Percentiles rank a stretch among this genome's conserved stretches.
These are phyloP conservation scores for Cornus controversa DNA, from an alignment of 148 eudicot species.

Conservation along the genomic window DNA sequence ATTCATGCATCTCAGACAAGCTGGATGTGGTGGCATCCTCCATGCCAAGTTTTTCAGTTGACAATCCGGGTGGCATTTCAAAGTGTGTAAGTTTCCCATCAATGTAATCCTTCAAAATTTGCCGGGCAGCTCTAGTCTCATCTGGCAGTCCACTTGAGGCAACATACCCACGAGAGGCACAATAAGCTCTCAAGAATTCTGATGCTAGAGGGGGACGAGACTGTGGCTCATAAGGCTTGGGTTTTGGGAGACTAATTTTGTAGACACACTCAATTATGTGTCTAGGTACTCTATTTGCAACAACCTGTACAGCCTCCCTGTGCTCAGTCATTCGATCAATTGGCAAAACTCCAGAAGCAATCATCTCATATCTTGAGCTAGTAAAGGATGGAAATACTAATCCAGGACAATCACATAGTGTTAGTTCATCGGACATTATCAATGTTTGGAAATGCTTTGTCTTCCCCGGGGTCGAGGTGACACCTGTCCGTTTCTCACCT, in stretches of 20 bases:
- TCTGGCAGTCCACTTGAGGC: constrained; percentile 89
- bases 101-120: constrained; percentile 83
- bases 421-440: constrained; percentile 79
- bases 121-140: constrained; percentile 84
- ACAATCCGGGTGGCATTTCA: constrained; percentile 72
- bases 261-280: constrained; percentile 59
- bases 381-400: constrained; percentile 95
- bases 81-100: constrained; percentile 91
- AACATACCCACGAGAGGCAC: constrained; percentile 93
- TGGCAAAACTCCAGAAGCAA: constrained; percentile 95
- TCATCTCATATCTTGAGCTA: constrained; percentile 96
- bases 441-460: constrained; percentile 97
- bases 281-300: constrained; percentile 74
- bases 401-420: constrained; percentile 96
- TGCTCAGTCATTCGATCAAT: constrained; percentile 91
- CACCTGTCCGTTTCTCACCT: constrained; percentile 82
- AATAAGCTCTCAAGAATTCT: constrained; percentile 82
- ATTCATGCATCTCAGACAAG: constrained; percentile 40
- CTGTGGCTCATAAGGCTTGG: constrained; percentile 82
- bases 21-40: constrained; percentile 11
- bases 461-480: constrained; percentile 94
- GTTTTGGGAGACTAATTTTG: constrained; percentile 77
- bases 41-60: constrained; percentile 28
- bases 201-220: constrained; percentile 77
- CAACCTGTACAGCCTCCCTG: constrained; percentile 89